A percentile compares a stretch with the other conserved stretches of the same genome.
phyloP scores from a whole-genome alignment of 768 basidiomycete genomes.

The Leccinellum albellum region DNA sequence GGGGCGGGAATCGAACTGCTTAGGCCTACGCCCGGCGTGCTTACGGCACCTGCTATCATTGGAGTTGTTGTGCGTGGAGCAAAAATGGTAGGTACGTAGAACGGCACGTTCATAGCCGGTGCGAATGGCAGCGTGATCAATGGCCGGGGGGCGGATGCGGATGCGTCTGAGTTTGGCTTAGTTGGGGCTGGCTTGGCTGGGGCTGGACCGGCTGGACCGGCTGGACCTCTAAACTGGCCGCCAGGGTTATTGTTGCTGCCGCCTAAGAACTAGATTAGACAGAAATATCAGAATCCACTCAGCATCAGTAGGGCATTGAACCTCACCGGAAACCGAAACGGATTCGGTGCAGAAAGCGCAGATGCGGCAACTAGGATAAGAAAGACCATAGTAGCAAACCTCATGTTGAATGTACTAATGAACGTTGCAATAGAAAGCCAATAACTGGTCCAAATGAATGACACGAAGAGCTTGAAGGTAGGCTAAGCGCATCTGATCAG shows the following conservation, averaged over 20 bases:
- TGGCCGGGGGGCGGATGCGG: neutral
- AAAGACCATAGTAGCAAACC: neutral
- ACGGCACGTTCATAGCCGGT: neutral
- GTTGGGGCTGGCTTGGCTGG: no score
- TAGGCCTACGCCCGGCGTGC: no score
- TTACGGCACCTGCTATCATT: no score
- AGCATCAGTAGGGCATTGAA: neutral
- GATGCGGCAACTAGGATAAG: neutral
- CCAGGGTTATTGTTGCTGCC: neutral
- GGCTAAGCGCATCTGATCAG: neutral
- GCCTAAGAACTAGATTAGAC: neutral
- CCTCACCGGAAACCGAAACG: neutral
- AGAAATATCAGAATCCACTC: neutral
- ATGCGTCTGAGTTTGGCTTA: neutral
- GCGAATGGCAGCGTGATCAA: neutral
- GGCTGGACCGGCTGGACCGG: no score
- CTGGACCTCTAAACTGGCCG: no score
- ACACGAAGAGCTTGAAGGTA: neutral
- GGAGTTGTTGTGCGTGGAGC: no score
- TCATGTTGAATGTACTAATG: neutral
- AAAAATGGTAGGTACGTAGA: neutral
- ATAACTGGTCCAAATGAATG: neutral
- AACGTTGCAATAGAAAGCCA: neutral
- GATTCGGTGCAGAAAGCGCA: neutral
- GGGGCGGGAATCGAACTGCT: neutral